A percentile compares a stretch with the other conserved stretches of the same genome.
These are phyloP conservation scores for Hapsidospora chrysogenum DNA, from an alignment of 495 filamentous ascomycete genomes.

Conservation along the genomic window DNA sequence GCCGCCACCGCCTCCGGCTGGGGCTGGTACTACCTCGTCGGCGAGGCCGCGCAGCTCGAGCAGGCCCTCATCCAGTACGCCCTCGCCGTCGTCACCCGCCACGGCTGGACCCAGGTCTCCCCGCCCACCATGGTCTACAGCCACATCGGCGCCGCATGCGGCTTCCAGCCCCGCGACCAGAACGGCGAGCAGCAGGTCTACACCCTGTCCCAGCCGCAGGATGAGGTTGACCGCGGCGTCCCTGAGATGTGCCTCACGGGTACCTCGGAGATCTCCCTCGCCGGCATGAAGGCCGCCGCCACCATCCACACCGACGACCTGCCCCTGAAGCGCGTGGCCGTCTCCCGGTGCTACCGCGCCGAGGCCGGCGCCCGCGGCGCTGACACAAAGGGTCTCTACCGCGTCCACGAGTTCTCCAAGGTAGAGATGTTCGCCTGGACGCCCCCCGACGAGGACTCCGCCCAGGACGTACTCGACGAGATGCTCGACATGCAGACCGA, in stretches of 20 bases:
- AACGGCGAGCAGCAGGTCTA: conserved; percentile 88
- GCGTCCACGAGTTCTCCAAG: conserved; percentile 98
- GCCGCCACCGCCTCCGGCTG: conserved; percentile 70
- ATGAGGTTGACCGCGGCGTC: conserved; percentile 39
- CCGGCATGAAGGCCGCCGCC: conserved; percentile 70
- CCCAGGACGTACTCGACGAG: conserved; percentile 54
- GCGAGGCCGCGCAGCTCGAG: conserved; percentile 80
- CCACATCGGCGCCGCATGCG: conserved; percentile 78
- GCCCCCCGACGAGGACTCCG: conserved; percentile 22
- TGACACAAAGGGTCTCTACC: conserved; percentile 87
- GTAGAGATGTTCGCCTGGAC: conserved; percentile 95
- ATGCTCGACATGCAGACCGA: conserved; percentile 75
- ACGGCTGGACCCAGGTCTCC: conserved; percentile 59
- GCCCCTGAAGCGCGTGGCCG: conserved; percentile 64
- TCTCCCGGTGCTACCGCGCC: conserved; percentile 80
- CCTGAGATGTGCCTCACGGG: conserved; percentile 60
- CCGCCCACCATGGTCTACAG: conserved; percentile 86
- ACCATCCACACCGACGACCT: conserved; percentile 43
- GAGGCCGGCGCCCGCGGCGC: conserved; percentile 81
- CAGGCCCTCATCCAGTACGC: conserved; percentile 86
- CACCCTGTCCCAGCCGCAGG: conserved; percentile 42
- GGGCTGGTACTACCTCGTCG: conserved; percentile 91
- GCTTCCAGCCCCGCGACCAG: conserved; percentile 84
- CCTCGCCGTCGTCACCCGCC: conserved; percentile 44
- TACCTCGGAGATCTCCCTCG: conserved; percentile 88